Conservation (phyloP, 129 eudicot species). For the Chrysanthemum makinoi region DNA sequence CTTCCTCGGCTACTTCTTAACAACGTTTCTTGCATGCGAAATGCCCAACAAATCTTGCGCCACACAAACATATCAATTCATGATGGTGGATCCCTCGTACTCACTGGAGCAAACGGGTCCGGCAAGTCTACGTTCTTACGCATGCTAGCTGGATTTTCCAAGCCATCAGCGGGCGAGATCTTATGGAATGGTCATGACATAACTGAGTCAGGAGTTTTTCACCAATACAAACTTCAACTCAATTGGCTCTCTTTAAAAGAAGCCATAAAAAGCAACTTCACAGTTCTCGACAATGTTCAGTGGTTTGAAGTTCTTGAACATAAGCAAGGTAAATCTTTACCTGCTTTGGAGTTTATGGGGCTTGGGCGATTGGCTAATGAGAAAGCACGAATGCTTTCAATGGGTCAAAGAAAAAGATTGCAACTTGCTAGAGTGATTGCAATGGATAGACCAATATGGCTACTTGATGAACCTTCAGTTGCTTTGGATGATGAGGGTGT, state of each 20-base stretch:
- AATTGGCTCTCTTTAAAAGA: slow-evolving; percentile 94
- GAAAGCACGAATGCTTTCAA: slow-evolving; percentile 89
- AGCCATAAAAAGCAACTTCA: slow-evolving; percentile 68
- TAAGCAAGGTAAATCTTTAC: slow-evolving; percentile 69
- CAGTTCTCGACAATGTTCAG: slow-evolving; percentile 82
- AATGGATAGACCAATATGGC: slow-evolving; percentile 92
- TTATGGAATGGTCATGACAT: slow-evolving; percentile 93
- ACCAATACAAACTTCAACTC: slow-evolving; percentile 92
- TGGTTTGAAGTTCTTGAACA: slow-evolving; percentile 96
- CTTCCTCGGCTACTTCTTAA: slow-evolving; percentile 82
- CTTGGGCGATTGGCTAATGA: slow-evolving; percentile 76
- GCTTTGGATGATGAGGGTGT: slow-evolving; percentile 95
- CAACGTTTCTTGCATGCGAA: slow-evolving; percentile 96
- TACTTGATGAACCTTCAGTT: slow-evolving; percentile 97
- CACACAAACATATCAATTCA: slow-evolving; percentile 84
- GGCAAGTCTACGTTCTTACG: slow-evolving; percentile 85
- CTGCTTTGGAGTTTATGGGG: slow-evolving; percentile 92
- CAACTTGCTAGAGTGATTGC: slow-evolving; percentile 92
- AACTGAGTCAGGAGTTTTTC: slow-evolving; percentile 76
- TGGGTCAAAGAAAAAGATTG: slow-evolving; percentile 94
- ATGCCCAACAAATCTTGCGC: slow-evolving; percentile 92
- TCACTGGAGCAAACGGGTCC: slow-evolving; percentile 88
- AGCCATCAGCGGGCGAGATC: slow-evolving; percentile 84
- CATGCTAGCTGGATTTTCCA: slow-evolving; percentile 85
- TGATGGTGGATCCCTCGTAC: slow-evolving; percentile 82